phyloP scores from a whole-genome alignment of 805 yeast species.

The Candida hungchunana region DNA sequence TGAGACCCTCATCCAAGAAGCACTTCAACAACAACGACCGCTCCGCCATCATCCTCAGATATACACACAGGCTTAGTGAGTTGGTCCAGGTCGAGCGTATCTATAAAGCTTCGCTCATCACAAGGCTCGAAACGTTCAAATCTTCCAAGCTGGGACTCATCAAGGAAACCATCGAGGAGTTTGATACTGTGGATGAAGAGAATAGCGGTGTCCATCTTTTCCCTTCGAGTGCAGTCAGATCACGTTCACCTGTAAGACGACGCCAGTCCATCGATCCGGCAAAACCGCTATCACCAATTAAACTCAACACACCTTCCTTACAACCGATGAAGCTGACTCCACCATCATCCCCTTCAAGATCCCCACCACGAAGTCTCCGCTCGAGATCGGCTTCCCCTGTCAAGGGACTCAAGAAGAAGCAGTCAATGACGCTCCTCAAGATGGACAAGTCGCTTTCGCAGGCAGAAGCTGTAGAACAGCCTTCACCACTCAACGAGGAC shows the following conservation, averaged over 20 bases:
- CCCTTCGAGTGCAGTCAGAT: slow-evolving; percentile 16
- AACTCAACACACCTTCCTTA: slow-evolving; percentile 7
- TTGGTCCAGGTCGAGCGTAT: slow-evolving; percentile 64
- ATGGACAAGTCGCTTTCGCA: slow-evolving; percentile 23
- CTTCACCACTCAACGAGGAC: slow-evolving; percentile 6
- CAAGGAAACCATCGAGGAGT: slow-evolving; percentile 11
- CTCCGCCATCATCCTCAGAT: slow-evolving; percentile 41
- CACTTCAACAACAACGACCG: slow-evolving; percentile 37
- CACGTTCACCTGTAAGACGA: slow-evolving; percentile 23
- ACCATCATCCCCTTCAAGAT: slow-evolving; percentile 11
- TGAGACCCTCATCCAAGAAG: slow-evolving; percentile 22
- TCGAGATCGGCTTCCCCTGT: slow-evolving; percentile 24
- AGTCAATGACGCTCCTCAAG: slow-evolving; percentile 23
- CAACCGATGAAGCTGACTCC: slow-evolving; percentile 12
- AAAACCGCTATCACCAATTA: slow-evolving; percentile 16
- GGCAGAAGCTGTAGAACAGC: slow-evolving; percentile 1
- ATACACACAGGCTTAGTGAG: slow-evolving; percentile 49
- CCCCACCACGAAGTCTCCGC: slow-evolving; percentile 19
- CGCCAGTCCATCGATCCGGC: slow-evolving; percentile 9
- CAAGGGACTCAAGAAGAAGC: slow-evolving; percentile 26
- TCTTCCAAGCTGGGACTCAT: slow-evolving; percentile 12
- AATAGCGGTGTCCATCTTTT: slow-evolving; percentile 18
- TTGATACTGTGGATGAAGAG: slow-evolving; percentile 4
- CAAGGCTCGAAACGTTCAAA: slow-evolving; percentile 18
- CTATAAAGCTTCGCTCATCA: slow-evolving; percentile 40